phyloP scores from a whole-genome alignment of 345 rosid species.

The Sisymbrium irio region DNA sequence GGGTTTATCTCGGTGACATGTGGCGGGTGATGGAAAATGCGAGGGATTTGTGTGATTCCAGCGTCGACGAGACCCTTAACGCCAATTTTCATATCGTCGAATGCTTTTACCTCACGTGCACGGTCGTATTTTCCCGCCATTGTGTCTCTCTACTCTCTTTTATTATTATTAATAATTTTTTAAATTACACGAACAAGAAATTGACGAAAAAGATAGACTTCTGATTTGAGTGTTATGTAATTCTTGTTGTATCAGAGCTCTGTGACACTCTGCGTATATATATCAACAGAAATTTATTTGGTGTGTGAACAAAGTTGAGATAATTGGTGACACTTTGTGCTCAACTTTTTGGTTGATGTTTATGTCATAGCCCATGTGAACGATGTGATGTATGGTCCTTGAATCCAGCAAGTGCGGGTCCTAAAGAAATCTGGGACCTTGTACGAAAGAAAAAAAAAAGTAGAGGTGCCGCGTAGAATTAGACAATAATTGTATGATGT shows the following conservation, averaged over 20 bases:
- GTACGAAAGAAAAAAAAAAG: too few relatives aligned
- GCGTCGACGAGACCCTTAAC: constrained; percentile 34
- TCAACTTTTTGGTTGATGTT: too few relatives aligned
- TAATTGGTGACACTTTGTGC: too few relatives aligned
- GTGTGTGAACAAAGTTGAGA: background rate
- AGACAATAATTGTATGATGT: too few relatives aligned
- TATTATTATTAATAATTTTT: background rate
- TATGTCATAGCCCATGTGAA: too few relatives aligned
- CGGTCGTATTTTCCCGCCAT: background rate
- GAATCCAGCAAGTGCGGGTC: too few relatives aligned
- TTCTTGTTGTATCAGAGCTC: background rate
- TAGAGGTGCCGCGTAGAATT: too few relatives aligned
- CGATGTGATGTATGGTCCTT: too few relatives aligned
- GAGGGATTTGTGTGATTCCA: constrained; percentile 23
- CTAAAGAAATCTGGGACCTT: too few relatives aligned
- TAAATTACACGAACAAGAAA: background rate
- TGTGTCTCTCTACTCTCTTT: background rate
- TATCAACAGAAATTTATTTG: background rate
- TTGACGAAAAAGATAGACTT: background rate
- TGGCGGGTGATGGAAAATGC: constrained; percentile 23
- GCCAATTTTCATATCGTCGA: constrained; percentile 31
- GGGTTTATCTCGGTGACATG: background rate
- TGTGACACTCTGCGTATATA: background rate
- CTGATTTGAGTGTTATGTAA: background rate
- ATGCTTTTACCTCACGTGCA: constrained; percentile 19